Percentiles rank a stretch among this genome's conserved stretches.
These are phyloP conservation scores for Rubia tinctorum DNA, from an alignment of 305 asterid genomes.

Conservation along the genomic window DNA sequence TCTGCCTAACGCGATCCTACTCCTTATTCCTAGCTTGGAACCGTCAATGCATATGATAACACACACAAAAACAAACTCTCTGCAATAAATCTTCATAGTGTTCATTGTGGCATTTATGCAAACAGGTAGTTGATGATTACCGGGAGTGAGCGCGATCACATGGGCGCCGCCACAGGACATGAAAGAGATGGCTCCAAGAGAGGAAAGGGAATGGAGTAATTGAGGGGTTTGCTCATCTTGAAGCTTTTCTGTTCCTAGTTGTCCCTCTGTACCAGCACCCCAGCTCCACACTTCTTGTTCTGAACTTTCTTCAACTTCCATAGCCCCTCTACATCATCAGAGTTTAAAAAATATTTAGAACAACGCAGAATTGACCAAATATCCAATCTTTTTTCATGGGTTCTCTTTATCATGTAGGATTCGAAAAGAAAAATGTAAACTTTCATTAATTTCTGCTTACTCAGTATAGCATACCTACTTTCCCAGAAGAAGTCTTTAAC, in stretches of 20 bases:
- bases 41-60: too few species aligned
- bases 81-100: neutral
- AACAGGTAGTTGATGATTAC: slow-evolving; percentile 25
- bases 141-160: slow-evolving; percentile 62
- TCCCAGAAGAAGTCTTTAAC: neutral
- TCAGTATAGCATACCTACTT: neutral
- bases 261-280: slow-evolving; percentile 99
- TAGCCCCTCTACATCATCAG: neutral
- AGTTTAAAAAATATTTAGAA: neutral
- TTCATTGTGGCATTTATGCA: neutral
- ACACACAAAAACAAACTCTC: neutral
- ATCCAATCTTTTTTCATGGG: neutral
- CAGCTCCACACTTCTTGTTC: slow-evolving; percentile 68
- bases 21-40: too few species aligned
- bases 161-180: slow-evolving; percentile 98
- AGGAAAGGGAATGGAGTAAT: slow-evolving; percentile 51
- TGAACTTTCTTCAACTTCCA: slow-evolving; percentile 25
- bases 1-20: too few species aligned
- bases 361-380: neutral
- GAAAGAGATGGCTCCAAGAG: slow-evolving; percentile 44
- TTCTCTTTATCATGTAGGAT: neutral
- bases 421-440: neutral
- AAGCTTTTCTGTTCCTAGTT: slow-evolving; percentile 61
- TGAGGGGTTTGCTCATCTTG: slow-evolving; percentile 69
- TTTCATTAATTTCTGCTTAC: too few species aligned